These are phyloP conservation scores for Aristolochia fimbriata DNA, from an alignment of 164 flowering plant genomes.

Conservation along the genomic window DNA sequence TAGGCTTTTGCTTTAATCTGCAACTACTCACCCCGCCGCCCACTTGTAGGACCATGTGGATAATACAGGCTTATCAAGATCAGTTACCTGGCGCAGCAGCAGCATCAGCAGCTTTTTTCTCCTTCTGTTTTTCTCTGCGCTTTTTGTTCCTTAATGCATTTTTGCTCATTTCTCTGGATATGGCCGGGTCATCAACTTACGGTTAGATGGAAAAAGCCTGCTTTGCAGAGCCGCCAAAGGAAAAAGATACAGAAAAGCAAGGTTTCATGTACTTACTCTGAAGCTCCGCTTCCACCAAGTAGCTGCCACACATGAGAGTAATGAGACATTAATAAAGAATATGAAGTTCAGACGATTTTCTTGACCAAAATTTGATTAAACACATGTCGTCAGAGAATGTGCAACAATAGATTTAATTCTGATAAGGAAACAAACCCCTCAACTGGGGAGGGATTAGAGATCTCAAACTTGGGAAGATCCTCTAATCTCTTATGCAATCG, in stretches of 20 bases:
- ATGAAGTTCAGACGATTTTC: not conserved
- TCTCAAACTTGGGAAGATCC: too few species aligned
- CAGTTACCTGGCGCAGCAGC: conserved; percentile 13
- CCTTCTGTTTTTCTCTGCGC: conserved; percentile 81
- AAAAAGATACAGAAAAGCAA: not conserved
- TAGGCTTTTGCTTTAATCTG: too few species aligned
- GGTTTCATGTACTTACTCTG: conserved; percentile 44
- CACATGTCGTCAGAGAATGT: not conserved
- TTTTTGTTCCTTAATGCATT: conserved; percentile 84
- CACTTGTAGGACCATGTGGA: too few species aligned
- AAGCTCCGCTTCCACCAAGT: conserved; percentile 47
- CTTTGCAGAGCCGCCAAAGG: not conserved
- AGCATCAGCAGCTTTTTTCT: conserved; percentile 71
- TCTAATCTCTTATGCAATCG: too few species aligned
- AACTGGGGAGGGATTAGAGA: too few species aligned
- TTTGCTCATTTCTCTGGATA: conserved; percentile 67
- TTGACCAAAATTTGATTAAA: not conserved
- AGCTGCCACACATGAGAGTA: conserved; percentile 35
- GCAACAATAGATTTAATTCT: too few species aligned
- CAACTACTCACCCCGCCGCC: too few species aligned
- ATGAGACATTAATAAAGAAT: conserved; percentile 7
- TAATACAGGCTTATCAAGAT: too few species aligned
- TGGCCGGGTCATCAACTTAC: not conserved
- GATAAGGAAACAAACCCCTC: too few species aligned
- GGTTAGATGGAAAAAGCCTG: too few species aligned